These are phyloP conservation scores for Pyrenochaeta sp. DNA, from an alignment of 2,329 filamentous ascomycete genomes.

Conservation along the genomic window DNA sequence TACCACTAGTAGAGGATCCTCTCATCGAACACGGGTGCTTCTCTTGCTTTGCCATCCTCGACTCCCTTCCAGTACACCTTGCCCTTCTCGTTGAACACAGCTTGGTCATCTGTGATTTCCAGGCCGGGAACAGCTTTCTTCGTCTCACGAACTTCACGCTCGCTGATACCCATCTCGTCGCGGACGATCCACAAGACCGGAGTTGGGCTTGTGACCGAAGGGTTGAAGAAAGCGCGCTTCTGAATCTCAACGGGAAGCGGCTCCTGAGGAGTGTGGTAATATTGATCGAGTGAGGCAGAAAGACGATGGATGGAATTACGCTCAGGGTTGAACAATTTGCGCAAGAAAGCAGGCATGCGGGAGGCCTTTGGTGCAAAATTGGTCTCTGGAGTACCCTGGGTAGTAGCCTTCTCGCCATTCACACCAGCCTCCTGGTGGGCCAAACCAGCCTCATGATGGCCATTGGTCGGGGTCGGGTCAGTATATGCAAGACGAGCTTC, in stretches of 20 bases:
- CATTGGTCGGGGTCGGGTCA: conserved; percentile 25
- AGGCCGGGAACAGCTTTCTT: conserved; percentile 48
- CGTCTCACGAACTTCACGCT: conserved; percentile 52
- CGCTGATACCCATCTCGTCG: conserved; percentile 53
- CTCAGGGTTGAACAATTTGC: conserved; percentile 43
- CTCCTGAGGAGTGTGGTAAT: conserved; percentile 42
- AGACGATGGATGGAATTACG: conserved; percentile 39
- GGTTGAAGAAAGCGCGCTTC: conserved; percentile 54
- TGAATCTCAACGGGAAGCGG: conserved; percentile 44
- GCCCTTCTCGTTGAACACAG: conserved; percentile 55
- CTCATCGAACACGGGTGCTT: conserved; percentile 54
- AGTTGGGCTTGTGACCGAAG: conserved; percentile 52
- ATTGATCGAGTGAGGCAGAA: conserved; percentile 39
- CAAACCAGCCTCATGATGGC: conserved; percentile 23
- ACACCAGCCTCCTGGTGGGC: conserved; percentile 33
- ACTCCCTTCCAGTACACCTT: conserved; percentile 51
- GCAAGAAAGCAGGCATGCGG: conserved; percentile 41
- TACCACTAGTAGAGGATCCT: conserved; percentile 40
- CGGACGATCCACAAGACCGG: conserved; percentile 56
- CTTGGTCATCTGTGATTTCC: conserved; percentile 55
- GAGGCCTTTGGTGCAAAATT: conserved; percentile 29
- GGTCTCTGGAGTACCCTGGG: conserved; percentile 4
- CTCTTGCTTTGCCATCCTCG: conserved; percentile 49
- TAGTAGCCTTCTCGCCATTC: conserved; percentile 13
- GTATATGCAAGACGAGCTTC: conserved; percentile 41